Evolutionary conservation across 257 asterid genomes (phyloP).

Genomic region (Prunella vulgaris): DNA sequence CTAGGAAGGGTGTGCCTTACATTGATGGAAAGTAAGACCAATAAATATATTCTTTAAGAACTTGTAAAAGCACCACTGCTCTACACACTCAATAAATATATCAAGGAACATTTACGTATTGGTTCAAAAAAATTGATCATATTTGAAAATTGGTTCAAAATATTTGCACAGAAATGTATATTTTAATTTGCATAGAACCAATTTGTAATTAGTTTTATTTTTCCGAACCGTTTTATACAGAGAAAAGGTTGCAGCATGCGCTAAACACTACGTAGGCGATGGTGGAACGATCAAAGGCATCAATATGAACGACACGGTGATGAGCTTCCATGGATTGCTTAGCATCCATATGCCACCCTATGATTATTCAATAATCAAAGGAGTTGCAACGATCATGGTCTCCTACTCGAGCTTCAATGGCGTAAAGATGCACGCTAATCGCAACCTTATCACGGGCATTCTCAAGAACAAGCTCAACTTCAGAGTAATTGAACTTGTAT

Average conservation of each 20-base stretch:
- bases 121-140: too few relatives aligned
- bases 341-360: conserved; percentile 43
- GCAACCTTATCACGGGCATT: conserved; percentile 29
- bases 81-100: too few relatives aligned
- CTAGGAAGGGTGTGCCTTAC: conserved; percentile 33
- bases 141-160: too few relatives aligned
- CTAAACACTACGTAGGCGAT: conserved; percentile 50
- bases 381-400: conserved; percentile 41
- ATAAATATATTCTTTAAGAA: neutral
- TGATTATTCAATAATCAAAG: conserved; percentile 36
- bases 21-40: conserved; percentile 29
- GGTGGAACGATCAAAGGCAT: conserved; percentile 50
- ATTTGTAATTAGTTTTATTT: too few relatives aligned
- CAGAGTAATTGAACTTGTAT: conserved; percentile 26
- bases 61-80: too few relatives aligned
- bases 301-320: conserved; percentile 32
- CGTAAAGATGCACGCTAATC: conserved; percentile 42
- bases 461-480: conserved; percentile 37
- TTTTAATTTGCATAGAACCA: too few relatives aligned
- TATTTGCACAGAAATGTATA: too few relatives aligned
- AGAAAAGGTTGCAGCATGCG: conserved; percentile 38
- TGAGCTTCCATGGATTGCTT: conserved; percentile 28
- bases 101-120: too few relatives aligned
- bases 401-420: conserved; percentile 48
- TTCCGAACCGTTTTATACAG: conserved; percentile 12